Evolutionary conservation across 768 basidiomycete genomes (phyloP), one percentile per base, ranked within the genome.

Genomic region (Tylopilus vinaceipallidus): DNA sequence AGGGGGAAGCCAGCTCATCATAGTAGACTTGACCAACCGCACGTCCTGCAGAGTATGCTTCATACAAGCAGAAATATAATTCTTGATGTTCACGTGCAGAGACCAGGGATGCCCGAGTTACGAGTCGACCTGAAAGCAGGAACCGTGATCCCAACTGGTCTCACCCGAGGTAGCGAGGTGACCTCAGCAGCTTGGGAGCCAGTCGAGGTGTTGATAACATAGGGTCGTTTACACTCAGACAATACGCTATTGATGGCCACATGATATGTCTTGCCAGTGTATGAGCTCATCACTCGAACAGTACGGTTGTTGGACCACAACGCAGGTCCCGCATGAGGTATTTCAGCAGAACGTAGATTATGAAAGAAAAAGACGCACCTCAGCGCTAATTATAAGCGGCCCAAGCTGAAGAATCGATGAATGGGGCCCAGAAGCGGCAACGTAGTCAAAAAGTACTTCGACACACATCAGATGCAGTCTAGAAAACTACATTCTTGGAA

Each of bases 91-190:
- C 51, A 95, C 13, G 81, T 78, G 14, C 86, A 76, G 36, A 95
- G 71, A 3, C 83, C 81, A 10, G 79, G 76, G 32, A 72, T 79
- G 7, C 70, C n/a, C 71, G 36, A 64, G 57, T 37, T 73, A 68
- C 6, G 64, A 61, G 2, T 66, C 56, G 10, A 58, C 36, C 40
- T 69, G 47, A 16, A 79, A 84, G 8, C 82, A 70, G 26, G 75
- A 68, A 29, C 78, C 79, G 49, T 55, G 63, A 34, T 61, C 58
- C 68, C 59, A 66, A 52, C 88, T 91, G 11, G 80, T 81, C 71
- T 98, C 95, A 1, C 92, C 95, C 30, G 91, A 93, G 46, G 78
- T 81, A 0, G 95, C 95, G 19, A 98, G 79, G 62, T 97, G 16
- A 98, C 62, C 1, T 73, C 78, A 0, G 78, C 77, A 35, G 77